Base-by-base conservation (phyloP, 2,329 filamentous ascomycete genomes). In the Didymellaceae sp. region DNA sequence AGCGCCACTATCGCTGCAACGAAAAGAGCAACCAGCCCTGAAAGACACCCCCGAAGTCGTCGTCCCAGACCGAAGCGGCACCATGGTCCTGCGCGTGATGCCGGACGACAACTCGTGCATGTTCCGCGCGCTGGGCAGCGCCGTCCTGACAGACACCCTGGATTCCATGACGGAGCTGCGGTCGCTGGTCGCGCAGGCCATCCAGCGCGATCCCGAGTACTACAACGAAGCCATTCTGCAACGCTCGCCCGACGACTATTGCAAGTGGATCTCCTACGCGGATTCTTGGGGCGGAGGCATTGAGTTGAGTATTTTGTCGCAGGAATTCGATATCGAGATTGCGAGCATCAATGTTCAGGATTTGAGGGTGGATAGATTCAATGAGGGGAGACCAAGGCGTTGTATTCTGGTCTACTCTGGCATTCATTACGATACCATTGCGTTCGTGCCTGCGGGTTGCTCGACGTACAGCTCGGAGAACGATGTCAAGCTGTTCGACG, bases 71-170 rank as follows among this genome's bases (percentile, higher is more conserved):
- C 80, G 83, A 39, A 75, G 76, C 24, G 83, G 82, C 37, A 82
- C 79, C 1, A 72, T 83, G 14, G 88, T 95, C 7, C 82, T 97
- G 14, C 87, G 93, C 11, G 90, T 97, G 41, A 97, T 97, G 93
- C 91, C 92, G 4, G 93, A 97, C 67, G 93, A 97, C 73, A 97
- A 97, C 74, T 91, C 87, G 51, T 97, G 93, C 75, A 86, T 97
- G 65, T 97, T 97, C 74, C 89, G 91, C 21, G 92, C 93, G 0
- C 86, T 97, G 37, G 89, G 90, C 13, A 88, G 87, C 45, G 89
- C 89, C 3, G 81, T 96, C n/a, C 83, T 90, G 39, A 82, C 84
- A 24, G 70, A 71, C 8, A 78, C 79, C 1, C 80, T 88, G 61
- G 85, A 87, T 56, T 79, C 80, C 7, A 88, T 89, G 84, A 83